phyloP scores from a whole-genome alignment of 495 filamentous ascomycete genomes.

The Clavariopsis aquatica region DNA sequence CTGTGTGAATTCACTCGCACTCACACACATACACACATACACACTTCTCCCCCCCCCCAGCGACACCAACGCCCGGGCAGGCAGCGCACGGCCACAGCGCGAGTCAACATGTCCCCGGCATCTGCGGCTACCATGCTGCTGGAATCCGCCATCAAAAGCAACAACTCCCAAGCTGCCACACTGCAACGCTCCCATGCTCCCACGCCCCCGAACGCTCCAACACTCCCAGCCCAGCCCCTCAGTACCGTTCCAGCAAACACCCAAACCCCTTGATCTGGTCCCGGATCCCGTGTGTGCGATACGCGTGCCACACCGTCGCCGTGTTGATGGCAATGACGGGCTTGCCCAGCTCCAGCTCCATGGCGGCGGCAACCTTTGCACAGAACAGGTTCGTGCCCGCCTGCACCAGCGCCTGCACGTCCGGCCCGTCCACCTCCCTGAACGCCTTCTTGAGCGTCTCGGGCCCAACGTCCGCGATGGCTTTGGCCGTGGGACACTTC shows the following conservation, averaged over 20 bases:
- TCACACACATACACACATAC: too few relatives aligned
- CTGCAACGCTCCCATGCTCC: too few relatives aligned
- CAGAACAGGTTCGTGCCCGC: constrained; percentile 25
- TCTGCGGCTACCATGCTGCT: neutral
- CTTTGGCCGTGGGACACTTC: constrained; percentile 22
- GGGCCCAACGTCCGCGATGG: constrained; percentile 17
- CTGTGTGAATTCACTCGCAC: too few relatives aligned
- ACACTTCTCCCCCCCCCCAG: too few relatives aligned
- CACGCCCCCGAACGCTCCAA: too few relatives aligned
- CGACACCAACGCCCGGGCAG: neutral
- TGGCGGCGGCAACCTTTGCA: constrained; percentile 23
- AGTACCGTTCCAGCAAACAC: constrained; percentile 19
- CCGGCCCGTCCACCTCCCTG: constrained; percentile 8
- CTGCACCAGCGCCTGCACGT: constrained; percentile 22
- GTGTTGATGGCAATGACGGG: constrained; percentile 24
- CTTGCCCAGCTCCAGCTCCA: constrained; percentile 26
- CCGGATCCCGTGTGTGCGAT: constrained; percentile 13
- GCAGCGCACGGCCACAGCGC: neutral
- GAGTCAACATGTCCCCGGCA: neutral
- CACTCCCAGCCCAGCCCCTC: neutral
- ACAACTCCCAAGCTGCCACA: too few relatives aligned
- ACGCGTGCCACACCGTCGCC: constrained; percentile 26
- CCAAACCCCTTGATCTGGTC: constrained; percentile 22
- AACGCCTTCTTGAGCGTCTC: constrained; percentile 27
- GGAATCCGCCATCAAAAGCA: neutral